Evolutionary conservation across 208 protist species (phyloP).

Genomic region (Angomonas ambiguus): DNA sequence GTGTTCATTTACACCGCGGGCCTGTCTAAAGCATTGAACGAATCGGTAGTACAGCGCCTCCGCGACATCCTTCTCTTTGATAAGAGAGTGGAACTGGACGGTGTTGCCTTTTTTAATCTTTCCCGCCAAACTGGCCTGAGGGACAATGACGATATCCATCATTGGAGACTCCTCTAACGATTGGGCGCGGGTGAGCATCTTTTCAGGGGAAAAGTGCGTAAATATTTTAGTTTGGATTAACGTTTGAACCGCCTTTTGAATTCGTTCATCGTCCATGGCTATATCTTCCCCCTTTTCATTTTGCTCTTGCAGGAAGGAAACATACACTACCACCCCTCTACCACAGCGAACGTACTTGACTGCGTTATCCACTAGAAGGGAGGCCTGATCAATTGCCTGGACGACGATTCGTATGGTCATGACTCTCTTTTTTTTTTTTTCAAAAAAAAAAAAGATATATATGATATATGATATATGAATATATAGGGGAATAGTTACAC

Average conservation of each 20-base stretch:
- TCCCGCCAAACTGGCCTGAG: conserved; percentile 83
- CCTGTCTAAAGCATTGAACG: conserved; percentile 45
- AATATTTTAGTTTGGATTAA: conserved; percentile 75
- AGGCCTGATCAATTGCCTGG: conserved; percentile 65
- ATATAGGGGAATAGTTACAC: too few species aligned
- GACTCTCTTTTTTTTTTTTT: conserved; percentile 2
- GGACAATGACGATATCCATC: conserved; percentile 78
- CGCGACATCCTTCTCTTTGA: conserved; percentile 48
- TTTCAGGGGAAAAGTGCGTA: conserved; percentile 46
- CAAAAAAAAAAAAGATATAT: conserved; percentile 1
- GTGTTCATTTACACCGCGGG: conserved; percentile 38
- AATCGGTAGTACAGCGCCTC: conserved; percentile 54
- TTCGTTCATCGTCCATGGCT: conserved; percentile 35
- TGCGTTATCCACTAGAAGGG: conserved; percentile 74
- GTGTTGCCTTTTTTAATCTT: conserved; percentile 74
- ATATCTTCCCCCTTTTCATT: background rate
- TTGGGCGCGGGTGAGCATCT: conserved; percentile 38
- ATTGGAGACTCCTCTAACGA: conserved; percentile 38
- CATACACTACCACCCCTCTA: conserved; percentile 68
- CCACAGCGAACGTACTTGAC: conserved; percentile 48
- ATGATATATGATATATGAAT: conserved; percentile 8
- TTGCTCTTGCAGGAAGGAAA: conserved; percentile 49
- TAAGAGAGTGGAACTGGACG: conserved; percentile 76
- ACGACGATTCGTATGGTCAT: conserved; percentile 71
- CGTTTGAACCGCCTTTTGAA: conserved; percentile 38